Conservation (phyloP, 805 yeast species). For the Suhomyces emberorum region DNA sequence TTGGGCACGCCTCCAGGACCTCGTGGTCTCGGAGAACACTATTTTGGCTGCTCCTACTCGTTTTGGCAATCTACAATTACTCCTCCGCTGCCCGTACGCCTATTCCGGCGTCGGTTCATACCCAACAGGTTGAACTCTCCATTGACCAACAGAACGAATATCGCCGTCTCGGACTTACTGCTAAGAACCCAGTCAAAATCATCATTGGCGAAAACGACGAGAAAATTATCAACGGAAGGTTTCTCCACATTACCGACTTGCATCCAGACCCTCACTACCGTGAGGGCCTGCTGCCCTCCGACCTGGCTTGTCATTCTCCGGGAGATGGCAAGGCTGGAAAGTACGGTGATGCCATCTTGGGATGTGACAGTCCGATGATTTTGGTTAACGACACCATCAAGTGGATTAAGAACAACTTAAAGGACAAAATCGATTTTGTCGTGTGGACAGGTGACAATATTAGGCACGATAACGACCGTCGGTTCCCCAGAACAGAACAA, state of each 20-base stretch:
- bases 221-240: conserved; percentile 61
- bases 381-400: conserved; percentile 59
- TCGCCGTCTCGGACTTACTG: conserved; percentile 30
- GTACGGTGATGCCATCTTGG: conserved; percentile 71
- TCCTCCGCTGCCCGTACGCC: too few relatives aligned
- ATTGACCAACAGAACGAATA: conserved; percentile 4
- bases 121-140: conserved; percentile 1
- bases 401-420: conserved; percentile 64
- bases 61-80: background rate
- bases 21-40: background rate
- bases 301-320: conserved; percentile 53
- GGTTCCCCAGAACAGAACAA: conserved; percentile 66
- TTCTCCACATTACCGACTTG: conserved; percentile 81
- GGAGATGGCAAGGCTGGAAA: conserved; percentile 54
- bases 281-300: conserved; percentile 45
- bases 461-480: conserved; percentile 79
- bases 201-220: conserved; percentile 20
- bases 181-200: conserved; percentile 27
- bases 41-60: background rate
- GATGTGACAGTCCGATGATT: conserved; percentile 73
- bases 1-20: too few relatives aligned
- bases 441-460: conserved; percentile 92
- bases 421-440: conserved; percentile 78
- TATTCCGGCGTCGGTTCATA: background rate
- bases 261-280: conserved; percentile 76